Percentiles rank a stretch among this genome's conserved stretches.
Evolutionary conservation across 768 basidiomycete species (phyloP).

Genomic region (Lentinula lateritia): DNA sequence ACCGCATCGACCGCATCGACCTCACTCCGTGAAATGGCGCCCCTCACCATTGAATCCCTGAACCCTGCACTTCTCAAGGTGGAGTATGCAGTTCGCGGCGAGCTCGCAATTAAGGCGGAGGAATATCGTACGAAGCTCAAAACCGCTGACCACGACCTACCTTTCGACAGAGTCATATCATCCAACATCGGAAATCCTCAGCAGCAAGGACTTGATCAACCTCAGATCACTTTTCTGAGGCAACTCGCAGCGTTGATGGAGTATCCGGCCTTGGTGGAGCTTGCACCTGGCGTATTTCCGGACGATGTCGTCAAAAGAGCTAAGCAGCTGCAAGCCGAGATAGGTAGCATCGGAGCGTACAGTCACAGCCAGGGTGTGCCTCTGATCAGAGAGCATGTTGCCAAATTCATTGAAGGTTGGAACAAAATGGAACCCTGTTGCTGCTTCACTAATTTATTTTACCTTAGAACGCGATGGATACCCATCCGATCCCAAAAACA

Average conservation of each 20-base stretch:
- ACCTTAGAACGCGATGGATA: constrained; percentile 78
- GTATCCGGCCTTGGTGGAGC: constrained; percentile 77
- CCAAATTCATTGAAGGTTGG: constrained; percentile 70
- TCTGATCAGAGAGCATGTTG: constrained; percentile 81
- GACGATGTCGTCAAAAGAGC: constrained; percentile 82
- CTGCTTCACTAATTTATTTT: not conserved
- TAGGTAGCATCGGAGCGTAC: constrained; percentile 93
- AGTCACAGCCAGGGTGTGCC: constrained; percentile 93
- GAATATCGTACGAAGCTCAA: constrained; percentile 68
- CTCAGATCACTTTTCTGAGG: constrained; percentile 85
- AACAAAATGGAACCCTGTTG: constrained; percentile 33
- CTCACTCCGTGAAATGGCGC: constrained; percentile 33
- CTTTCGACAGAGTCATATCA: constrained; percentile 80
- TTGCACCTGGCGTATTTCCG: constrained; percentile 79
- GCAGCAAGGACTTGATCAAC: constrained; percentile 90
- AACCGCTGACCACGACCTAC: constrained; percentile 51
- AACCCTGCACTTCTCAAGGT: constrained; percentile 85
- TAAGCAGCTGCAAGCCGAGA: constrained; percentile 71
- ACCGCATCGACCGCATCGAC: not conserved
- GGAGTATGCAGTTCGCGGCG: constrained; percentile 95
- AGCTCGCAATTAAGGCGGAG: constrained; percentile 93
- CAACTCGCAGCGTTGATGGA: constrained; percentile 94
- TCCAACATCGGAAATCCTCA: constrained; percentile 99
- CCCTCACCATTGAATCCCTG: constrained; percentile 64
- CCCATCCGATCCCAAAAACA: constrained; percentile 74